phyloP scores from a whole-genome alignment of 352 stramenopile species.

The Elongisporangium undulatum region DNA sequence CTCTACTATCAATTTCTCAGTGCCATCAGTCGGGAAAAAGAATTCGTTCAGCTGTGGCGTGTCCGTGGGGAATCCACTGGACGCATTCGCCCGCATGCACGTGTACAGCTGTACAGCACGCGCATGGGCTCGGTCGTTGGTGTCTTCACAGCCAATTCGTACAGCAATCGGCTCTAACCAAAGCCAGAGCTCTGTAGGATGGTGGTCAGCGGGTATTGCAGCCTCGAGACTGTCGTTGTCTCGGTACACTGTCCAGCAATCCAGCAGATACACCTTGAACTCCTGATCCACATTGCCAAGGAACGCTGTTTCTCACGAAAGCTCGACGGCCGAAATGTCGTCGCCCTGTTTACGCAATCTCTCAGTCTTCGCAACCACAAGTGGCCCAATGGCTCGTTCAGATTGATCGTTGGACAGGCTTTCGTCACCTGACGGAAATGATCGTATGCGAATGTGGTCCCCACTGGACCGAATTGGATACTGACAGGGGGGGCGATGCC shows the following conservation, averaged over 20 bases:
- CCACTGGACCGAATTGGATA: too few relatives aligned
- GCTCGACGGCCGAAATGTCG: too few relatives aligned
- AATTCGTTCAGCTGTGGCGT: conserved; percentile 2
- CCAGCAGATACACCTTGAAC: not conserved
- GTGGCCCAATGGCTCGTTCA: too few relatives aligned
- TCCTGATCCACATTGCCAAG: not conserved
- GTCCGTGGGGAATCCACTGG: conserved; percentile 3
- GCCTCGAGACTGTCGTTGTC: too few relatives aligned
- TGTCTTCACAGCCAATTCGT: conserved; percentile 5
- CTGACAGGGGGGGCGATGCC: too few relatives aligned
- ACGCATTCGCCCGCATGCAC: not conserved
- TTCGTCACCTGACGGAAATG: too few relatives aligned
- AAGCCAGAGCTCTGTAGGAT: conserved; percentile 14
- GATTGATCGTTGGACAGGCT: too few relatives aligned
- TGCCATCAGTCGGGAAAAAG: not conserved
- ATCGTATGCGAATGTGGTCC: too few relatives aligned
- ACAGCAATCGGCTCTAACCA: conserved; percentile 10
- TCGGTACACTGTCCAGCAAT: not conserved
- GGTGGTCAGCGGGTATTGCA: not conserved
- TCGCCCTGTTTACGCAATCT: too few relatives aligned
- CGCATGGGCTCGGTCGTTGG: not conserved
- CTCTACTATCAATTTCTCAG: not conserved
- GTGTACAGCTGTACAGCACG: conserved; percentile 9
- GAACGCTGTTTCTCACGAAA: not conserved
- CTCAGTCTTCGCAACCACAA: too few relatives aligned